Percentiles rank a stretch among this genome's conserved stretches.
These are phyloP conservation scores for Parmales sp. DNA, from an alignment of 108 stramenopile genomes.

Conservation along the genomic window DNA sequence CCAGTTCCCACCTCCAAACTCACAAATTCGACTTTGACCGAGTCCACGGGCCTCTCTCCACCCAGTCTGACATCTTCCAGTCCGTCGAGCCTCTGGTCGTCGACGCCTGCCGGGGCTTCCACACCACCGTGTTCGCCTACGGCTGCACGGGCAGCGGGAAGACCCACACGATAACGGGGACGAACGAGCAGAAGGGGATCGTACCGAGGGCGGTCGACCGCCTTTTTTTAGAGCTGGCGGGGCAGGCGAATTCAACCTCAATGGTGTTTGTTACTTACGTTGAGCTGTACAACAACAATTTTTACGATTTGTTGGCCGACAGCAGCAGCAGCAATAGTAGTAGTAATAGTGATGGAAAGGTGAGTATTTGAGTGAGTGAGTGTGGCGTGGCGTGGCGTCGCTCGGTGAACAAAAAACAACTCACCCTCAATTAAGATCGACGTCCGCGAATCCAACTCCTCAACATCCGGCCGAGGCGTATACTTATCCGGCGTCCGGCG, in stretches of 20 bases:
- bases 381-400: conserved; percentile 16
- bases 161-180: conserved; percentile 39
- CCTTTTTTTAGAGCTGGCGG: conserved; percentile 22
- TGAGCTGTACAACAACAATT: not conserved
- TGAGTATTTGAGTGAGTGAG: conserved; percentile 27
- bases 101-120: conserved; percentile 41
- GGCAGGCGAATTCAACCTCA: not conserved
- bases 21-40: conserved; percentile 19
- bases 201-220: conserved; percentile 36
- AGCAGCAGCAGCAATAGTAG: no score
- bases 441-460: not conserved
- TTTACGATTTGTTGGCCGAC: conserved; percentile 6
- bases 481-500: not conserved
- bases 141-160: conserved; percentile 48
- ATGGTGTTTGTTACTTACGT: not conserved
- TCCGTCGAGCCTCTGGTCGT: conserved; percentile 32
- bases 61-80: conserved; percentile 29
- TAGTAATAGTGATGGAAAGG: no score
- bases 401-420: not conserved
- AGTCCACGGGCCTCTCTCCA: conserved; percentile 29
- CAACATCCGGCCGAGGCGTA: not conserved
- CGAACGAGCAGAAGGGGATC: conserved; percentile 26
- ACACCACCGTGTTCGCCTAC: conserved; percentile 52
- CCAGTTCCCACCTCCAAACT: no score
- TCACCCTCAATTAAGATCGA: not conserved